Percentiles rank a stretch among this genome's conserved stretches.
Conservation (phyloP, 2,329 filamentous ascomycete species). For the Fusarium sp. region DNA sequence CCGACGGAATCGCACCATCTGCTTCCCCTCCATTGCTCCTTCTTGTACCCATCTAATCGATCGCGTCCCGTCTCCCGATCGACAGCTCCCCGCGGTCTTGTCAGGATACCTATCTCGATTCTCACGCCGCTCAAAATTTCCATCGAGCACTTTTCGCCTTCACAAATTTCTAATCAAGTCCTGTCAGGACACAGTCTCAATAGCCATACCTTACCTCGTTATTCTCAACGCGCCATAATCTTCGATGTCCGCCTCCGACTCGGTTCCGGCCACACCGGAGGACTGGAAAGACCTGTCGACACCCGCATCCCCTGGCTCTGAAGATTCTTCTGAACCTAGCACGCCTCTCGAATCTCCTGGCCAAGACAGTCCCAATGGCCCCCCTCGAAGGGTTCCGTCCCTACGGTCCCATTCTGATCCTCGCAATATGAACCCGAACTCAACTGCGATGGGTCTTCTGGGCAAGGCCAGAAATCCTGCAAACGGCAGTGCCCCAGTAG, state of each 20-base stretch:
- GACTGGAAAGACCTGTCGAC: slow-evolving; percentile 53
- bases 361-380: slow-evolving; percentile 50
- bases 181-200: not conserved
- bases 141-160: slow-evolving; percentile 2
- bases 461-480: slow-evolving; percentile 70
- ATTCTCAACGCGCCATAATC: slow-evolving; percentile 12
- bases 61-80: slow-evolving; percentile 42
- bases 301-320: slow-evolving; percentile 58
- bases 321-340: slow-evolving; percentile 60
- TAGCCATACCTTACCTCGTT: slow-evolving; percentile 1
- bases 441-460: slow-evolving; percentile 82
- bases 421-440: slow-evolving; percentile 78
- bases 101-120: slow-evolving; percentile 34
- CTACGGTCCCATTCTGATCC: slow-evolving; percentile 70
- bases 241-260: slow-evolving; percentile 49
- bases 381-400: slow-evolving; percentile 65
- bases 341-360: slow-evolving; percentile 59
- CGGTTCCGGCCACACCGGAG: slow-evolving; percentile 60
- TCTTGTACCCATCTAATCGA: slow-evolving; percentile 44
- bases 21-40: slow-evolving; percentile 42
- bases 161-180: not conserved
- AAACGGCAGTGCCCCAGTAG: slow-evolving; percentile 47
- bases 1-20: slow-evolving; percentile 46
- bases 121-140: slow-evolving; percentile 25
- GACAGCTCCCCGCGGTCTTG: slow-evolving; percentile 28